A percentile compares a stretch with the other conserved stretches of the same genome.
Evolutionary conservation across 208 protist genomes (phyloP).

Genomic region (Acanthamoeba sp.): DNA sequence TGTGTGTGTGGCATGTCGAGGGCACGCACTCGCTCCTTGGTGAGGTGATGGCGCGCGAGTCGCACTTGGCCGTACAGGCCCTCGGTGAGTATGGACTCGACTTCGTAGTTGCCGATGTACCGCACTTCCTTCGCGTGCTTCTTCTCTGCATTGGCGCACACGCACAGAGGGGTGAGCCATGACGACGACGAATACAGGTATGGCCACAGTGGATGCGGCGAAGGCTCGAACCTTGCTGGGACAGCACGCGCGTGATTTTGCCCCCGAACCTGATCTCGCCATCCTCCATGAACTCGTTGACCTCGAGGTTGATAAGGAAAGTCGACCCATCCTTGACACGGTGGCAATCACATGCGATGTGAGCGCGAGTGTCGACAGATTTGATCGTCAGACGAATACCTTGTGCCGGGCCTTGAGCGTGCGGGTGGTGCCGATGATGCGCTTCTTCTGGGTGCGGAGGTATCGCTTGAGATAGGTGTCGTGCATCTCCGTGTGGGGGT

Average conservation of each 20-base stretch:
- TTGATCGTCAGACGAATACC: not conserved
- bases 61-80: not conserved
- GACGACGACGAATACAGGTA: not conserved
- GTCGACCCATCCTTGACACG: slow-evolving; percentile 64
- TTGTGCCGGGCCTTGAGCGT: slow-evolving; percentile 34
- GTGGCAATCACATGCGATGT: too few relatives aligned
- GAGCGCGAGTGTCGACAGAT: too few relatives aligned
- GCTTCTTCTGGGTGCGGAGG: slow-evolving; percentile 7
- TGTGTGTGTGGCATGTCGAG: too few relatives aligned
- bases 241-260: slow-evolving; percentile 11
- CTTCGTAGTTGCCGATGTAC: slow-evolving; percentile 10
- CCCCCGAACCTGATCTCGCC: slow-evolving; percentile 27
- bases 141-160: too few relatives aligned
- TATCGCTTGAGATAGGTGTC: slow-evolving; percentile 68
- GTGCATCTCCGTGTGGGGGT: slow-evolving; percentile 57
- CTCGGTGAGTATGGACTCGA: not conserved
- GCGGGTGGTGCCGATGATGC: slow-evolving; percentile 58
- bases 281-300: slow-evolving; percentile 52
- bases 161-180: too few relatives aligned
- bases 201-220: not conserved
- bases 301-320: slow-evolving; percentile 15
- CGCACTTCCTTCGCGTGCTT: not conserved
- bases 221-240: not conserved
- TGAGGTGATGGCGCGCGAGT: not conserved
- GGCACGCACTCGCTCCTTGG: not conserved